A percentile compares a stretch with the other conserved stretches of the same genome.
Evolutionary conservation across 1,139 yeast genomes (phyloP).

Genomic region (Debaryomyces singareniensis): DNA sequence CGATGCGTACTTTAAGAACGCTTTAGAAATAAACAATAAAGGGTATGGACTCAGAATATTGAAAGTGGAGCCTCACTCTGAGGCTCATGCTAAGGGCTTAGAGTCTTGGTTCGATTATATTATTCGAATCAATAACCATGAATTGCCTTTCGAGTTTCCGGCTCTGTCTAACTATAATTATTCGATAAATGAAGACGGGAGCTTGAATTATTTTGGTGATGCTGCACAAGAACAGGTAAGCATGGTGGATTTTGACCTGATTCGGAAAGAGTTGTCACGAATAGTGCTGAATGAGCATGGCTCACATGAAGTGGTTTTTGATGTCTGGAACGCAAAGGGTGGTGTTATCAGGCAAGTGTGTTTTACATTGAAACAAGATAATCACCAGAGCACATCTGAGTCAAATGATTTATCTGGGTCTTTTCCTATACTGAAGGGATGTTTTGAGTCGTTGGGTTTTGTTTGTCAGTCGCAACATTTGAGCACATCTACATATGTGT

Average conservation of each 20-base stretch:
- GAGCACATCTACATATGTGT: constrained; percentile 72
- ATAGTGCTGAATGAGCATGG: constrained; percentile 23
- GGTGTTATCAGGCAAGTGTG: constrained; percentile 52
- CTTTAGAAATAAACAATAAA: constrained; percentile 33
- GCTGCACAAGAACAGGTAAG: constrained; percentile 34
- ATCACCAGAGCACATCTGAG: constrained; percentile 5
- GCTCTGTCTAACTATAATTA: constrained; percentile 25
- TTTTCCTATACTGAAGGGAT: background rate
- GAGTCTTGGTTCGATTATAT: constrained; percentile 88
- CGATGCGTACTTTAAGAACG: constrained; percentile 50
- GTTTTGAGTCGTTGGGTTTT: constrained; percentile 50
- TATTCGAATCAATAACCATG: constrained; percentile 70
- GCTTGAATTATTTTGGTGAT: constrained; percentile 32
- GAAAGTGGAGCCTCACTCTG: constrained; percentile 34
- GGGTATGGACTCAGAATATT: constrained; percentile 41
- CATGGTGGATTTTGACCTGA: constrained; percentile 26
- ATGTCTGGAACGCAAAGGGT: constrained; percentile 90
- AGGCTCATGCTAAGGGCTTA: constrained; percentile 36
- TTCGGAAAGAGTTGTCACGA: constrained; percentile 29
- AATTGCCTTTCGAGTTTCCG: constrained; percentile 48
- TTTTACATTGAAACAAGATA: constrained; percentile 28
- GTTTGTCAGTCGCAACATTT: constrained; percentile 74
- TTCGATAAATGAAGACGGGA: constrained; percentile 38
- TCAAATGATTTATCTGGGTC: constrained; percentile 14
- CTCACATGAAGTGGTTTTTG: constrained; percentile 39